A percentile compares a stretch with the other conserved stretches of the same genome.
These are phyloP conservation scores for Paramarasmius palmivorus DNA, from an alignment of 1,284 basidiomycete genomes.

Conservation along the genomic window DNA sequence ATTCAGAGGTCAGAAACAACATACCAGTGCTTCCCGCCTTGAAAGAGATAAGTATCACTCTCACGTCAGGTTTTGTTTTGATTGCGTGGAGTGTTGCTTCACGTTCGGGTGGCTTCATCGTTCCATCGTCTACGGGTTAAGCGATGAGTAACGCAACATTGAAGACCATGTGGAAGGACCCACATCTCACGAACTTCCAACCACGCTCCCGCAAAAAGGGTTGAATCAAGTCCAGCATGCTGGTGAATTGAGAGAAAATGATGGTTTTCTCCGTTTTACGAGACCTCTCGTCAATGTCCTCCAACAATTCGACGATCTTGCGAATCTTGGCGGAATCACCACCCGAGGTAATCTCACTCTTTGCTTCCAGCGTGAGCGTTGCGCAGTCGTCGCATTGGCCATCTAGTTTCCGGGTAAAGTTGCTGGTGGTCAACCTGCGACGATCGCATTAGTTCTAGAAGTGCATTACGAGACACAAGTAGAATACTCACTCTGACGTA, in stretches of 20 bases:
- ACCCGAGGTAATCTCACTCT: slow-evolving; percentile 30
- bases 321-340: slow-evolving; percentile 87
- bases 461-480: slow-evolving; percentile 1
- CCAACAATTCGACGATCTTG: slow-evolving; percentile 77
- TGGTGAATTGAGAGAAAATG: slow-evolving; percentile 78
- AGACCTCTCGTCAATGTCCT: slow-evolving; percentile 64
- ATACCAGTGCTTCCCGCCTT: slow-evolving; percentile 90
- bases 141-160: not conserved
- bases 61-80: slow-evolving; percentile 54
- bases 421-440: slow-evolving; percentile 5
- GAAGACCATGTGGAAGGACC: slow-evolving; percentile 33
- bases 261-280: slow-evolving; percentile 85
- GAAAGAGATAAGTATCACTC: slow-evolving; percentile 93
- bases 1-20: slow-evolving; percentile 2
- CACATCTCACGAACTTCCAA: slow-evolving; percentile 83
- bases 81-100: slow-evolving; percentile 78
- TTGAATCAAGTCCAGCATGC: slow-evolving; percentile 74
- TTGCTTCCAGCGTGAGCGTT: slow-evolving; percentile 41
- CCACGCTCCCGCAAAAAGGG: slow-evolving; percentile 59
- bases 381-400: slow-evolving; percentile 62
- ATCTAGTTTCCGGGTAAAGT: slow-evolving; percentile 11
- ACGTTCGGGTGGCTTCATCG: slow-evolving; percentile 77
- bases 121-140: slow-evolving; percentile 73
- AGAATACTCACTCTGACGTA: slow-evolving; percentile 56
- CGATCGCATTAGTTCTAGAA: not conserved